A percentile compares a stretch with the other conserved stretches of the same genome.
These are phyloP conservation scores for Aspergillus fumigatus DNA, from an alignment of 2,329 filamentous ascomycete genomes.

Conservation along the genomic window DNA sequence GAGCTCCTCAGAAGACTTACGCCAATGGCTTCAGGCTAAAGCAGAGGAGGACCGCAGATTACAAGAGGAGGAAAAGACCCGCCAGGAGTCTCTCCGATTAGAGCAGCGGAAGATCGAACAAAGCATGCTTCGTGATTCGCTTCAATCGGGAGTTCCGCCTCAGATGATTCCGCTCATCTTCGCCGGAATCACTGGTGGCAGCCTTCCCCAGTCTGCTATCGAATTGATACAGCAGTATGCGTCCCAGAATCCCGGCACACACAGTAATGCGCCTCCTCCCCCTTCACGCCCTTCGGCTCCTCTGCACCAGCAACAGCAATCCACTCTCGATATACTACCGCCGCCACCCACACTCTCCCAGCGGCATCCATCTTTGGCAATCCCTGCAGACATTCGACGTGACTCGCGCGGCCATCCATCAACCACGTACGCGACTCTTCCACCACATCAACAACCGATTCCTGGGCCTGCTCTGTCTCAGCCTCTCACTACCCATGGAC, in stretches of 20 bases:
- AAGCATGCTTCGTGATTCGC: slow-evolving; percentile 65
- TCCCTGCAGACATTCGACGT: slow-evolving; percentile 10
- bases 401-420: slow-evolving; percentile 26
- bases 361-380: slow-evolving; percentile 17
- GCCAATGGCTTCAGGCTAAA: slow-evolving; percentile 65
- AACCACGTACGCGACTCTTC: slow-evolving; percentile 28
- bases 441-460: slow-evolving; percentile 12
- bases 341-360: slow-evolving; percentile 14
- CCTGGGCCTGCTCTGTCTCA: slow-evolving; percentile 18
- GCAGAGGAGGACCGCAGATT: slow-evolving; percentile 60
- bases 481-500: slow-evolving; percentile 17
- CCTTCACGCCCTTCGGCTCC: slow-evolving; percentile 20
- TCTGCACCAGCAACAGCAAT: slow-evolving; percentile 13
- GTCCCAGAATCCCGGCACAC: slow-evolving; percentile 31
- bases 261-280: slow-evolving; percentile 16
- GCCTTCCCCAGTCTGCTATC: slow-evolving; percentile 56
- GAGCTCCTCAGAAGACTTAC: slow-evolving; percentile 66
- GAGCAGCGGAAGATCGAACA: slow-evolving; percentile 71
- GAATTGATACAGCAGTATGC: slow-evolving; percentile 68
- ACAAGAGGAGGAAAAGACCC: slow-evolving; percentile 68
- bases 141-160: slow-evolving; percentile 67
- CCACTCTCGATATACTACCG: slow-evolving; percentile 8
- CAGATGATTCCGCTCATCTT: slow-evolving; percentile 72
- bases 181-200: slow-evolving; percentile 63
- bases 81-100: slow-evolving; percentile 60